These are phyloP conservation scores for Aristolochia fimbriata DNA, from an alignment of 164 flowering plant species.

Conservation along the genomic window DNA sequence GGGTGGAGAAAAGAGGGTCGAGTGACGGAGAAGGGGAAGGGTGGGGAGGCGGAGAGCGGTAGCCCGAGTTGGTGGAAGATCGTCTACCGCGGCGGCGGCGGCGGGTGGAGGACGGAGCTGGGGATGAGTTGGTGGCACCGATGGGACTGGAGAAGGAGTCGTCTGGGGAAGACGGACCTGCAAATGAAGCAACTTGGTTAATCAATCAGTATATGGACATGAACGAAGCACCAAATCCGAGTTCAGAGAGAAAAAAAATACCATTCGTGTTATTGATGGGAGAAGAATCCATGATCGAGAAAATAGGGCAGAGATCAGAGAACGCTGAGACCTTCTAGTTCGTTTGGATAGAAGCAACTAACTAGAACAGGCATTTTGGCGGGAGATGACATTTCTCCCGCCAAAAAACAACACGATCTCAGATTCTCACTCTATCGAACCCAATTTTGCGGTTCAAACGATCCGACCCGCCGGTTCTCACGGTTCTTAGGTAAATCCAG, in stretches of 20 bases:
- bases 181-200: background rate
- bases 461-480: too few species aligned
- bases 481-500: too few species aligned
- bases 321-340: too few species aligned
- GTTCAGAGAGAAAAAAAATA: background rate
- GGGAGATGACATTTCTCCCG: too few species aligned
- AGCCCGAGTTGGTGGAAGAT: background rate
- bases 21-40: slow-evolving; percentile 6
- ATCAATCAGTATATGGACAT: background rate
- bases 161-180: slow-evolving; percentile 79
- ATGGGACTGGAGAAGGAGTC: slow-evolving; percentile 56
- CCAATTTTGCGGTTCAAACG: too few species aligned
- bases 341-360: too few species aligned
- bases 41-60: slow-evolving; percentile 18
- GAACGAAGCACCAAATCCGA: background rate
- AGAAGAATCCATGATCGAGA: slow-evolving; percentile 9
- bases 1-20: slow-evolving; percentile 30
- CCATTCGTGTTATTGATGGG: slow-evolving; percentile 5
- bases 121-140: slow-evolving; percentile 59
- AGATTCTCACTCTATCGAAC: too few species aligned
- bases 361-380: too few species aligned
- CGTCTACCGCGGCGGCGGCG: slow-evolving; percentile 32
- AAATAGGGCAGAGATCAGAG: background rate
- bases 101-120: slow-evolving; percentile 23
- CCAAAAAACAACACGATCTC: too few species aligned